A percentile compares a stretch with the other conserved stretches of the same genome.
Evolutionary conservation across 2,329 filamentous ascomycete genomes (phyloP).

Genomic region (Tolypocladium ovalisporum): DNA sequence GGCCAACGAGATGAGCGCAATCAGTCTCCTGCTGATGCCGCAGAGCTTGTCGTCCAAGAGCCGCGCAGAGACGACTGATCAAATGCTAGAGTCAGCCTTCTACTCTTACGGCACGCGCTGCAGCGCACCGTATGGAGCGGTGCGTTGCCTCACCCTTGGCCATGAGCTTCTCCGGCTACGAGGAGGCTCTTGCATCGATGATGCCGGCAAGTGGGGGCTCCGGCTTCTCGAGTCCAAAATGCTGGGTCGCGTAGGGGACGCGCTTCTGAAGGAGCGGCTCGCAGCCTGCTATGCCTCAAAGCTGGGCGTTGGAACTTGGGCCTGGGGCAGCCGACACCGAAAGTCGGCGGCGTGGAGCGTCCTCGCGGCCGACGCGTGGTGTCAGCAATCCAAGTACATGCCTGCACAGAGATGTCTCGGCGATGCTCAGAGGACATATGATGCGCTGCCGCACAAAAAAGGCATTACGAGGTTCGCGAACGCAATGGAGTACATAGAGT

Average conservation of each 20-base stretch:
- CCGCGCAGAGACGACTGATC: slow-evolving; percentile 70
- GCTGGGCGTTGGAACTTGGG: slow-evolving; percentile 51
- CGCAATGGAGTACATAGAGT: slow-evolving; percentile 41
- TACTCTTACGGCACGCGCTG: slow-evolving; percentile 91
- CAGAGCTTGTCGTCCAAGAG: slow-evolving; percentile 62
- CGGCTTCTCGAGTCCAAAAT: slow-evolving; percentile 70
- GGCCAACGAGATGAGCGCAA: slow-evolving; percentile 86
- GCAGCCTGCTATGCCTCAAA: slow-evolving; percentile 75
- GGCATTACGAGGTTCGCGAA: slow-evolving; percentile 39
- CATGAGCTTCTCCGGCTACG: slow-evolving; percentile 76
- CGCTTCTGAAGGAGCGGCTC: slow-evolving; percentile 75
- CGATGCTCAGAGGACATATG: slow-evolving; percentile 50
- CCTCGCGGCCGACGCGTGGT: slow-evolving; percentile 75
- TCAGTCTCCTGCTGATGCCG: slow-evolving; percentile 71
- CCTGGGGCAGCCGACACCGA: slow-evolving; percentile 61
- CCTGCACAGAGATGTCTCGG: slow-evolving; percentile 72
- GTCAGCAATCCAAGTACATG: slow-evolving; percentile 62
- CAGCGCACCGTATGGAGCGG: slow-evolving; percentile 64
- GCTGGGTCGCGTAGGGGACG: slow-evolving; percentile 64
- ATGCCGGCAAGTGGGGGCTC: slow-evolving; percentile 76
- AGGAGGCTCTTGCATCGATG: slow-evolving; percentile 70
- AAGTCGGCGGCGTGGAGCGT: slow-evolving; percentile 89
- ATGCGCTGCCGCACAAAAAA: slow-evolving; percentile 34
- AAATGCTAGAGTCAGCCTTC: slow-evolving; percentile 78
- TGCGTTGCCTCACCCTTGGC: slow-evolving; percentile 65